Base-by-base conservation (phyloP, 2,329 filamentous ascomycete species). In the Coniochaeta sp. region DNA sequence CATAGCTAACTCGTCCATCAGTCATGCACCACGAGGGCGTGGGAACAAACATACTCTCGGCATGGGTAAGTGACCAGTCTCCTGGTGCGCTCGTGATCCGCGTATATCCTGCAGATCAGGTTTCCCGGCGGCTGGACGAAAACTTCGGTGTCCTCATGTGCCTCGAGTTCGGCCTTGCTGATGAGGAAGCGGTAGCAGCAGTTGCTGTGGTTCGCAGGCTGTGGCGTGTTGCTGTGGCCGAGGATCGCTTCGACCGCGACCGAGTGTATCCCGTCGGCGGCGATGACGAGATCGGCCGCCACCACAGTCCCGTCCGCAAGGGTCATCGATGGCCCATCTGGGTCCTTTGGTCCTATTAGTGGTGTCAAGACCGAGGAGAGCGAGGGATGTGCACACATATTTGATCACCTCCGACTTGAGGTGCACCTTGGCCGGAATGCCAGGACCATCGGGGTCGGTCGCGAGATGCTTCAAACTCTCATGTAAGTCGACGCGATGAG, bases 401-500 rank as follows among this genome's bases (percentile, higher is more conserved):
- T 38, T 59, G 22, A 59, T 44, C 9, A 67, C 63, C n/a, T 40
- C 34, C 12, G 59, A 61, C 34, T 59, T 61, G 32, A 71, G 63
- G 26, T 65, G 28, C 4, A 55, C 22, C 9, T 22, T 26, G n/a
- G 22, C 54, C 17, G 54, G 54, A 4, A 38, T 36, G 5, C 54
- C 54, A 19, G 30, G 12, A 14, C 30, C 54, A 8, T 55, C 32
- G 4, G 30, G n/a, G 6, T 55, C 54, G 12, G 54, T 55, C 32
- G 54, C 54, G 4, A 55, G 30, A 5, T n/a, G 30, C 30, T 55
- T 55, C 28, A 55, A n/a, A 14, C 30, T 38, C 54, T 55, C 71
- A 61, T 78, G 75, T 50, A 79, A 64, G 61, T 77, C 75, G 26
- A 76, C 72, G n/a, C 75, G 70, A 61, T 78, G 75, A 12, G 72